A percentile compares a stretch with the other conserved stretches of the same genome.
phyloP scores from a whole-genome alignment of 2,329 filamentous ascomycete genomes.

The Davidsoniella eucalypti region DNA sequence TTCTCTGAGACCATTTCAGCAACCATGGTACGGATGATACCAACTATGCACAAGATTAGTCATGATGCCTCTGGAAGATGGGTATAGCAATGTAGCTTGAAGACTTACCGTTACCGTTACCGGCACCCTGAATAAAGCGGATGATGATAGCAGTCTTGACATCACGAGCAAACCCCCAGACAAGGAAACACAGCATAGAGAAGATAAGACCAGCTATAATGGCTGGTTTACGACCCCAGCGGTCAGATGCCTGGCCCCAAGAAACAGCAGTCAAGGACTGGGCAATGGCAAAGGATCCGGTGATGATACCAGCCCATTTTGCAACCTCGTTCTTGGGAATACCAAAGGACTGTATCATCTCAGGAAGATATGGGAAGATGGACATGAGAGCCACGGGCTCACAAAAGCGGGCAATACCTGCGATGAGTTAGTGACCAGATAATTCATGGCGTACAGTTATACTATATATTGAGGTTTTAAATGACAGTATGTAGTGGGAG shows the following conservation, averaged over 20 bases:
- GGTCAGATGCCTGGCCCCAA: constrained; percentile 65
- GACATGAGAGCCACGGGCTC: constrained; percentile 60
- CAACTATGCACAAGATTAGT: constrained; percentile 32
- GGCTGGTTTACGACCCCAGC: constrained; percentile 63
- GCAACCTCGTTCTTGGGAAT: constrained; percentile 55
- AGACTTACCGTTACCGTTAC: constrained; percentile 62
- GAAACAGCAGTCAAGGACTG: constrained; percentile 57
- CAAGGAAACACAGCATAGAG: constrained; percentile 65
- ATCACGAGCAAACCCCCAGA: constrained; percentile 72
- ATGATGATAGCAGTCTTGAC: constrained; percentile 65
- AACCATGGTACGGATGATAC: constrained; percentile 81
- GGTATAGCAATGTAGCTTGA: not conserved
- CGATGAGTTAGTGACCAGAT: not conserved
- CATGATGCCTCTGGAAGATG: constrained; percentile 14
- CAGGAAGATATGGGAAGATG: constrained; percentile 53
- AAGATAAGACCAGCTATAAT: constrained; percentile 58
- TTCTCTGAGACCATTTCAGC: constrained; percentile 82
- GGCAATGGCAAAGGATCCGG: constrained; percentile 53
- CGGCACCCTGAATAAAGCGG: constrained; percentile 61
- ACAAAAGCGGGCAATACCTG: constrained; percentile 63
- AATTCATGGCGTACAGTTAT: too few species aligned
- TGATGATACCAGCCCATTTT: constrained; percentile 63
- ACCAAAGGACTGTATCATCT: constrained; percentile 71
- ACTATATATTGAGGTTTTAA: too few species aligned
- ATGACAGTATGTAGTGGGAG: too few species aligned